These are phyloP conservation scores for Solanum pinnatisectum DNA, from an alignment of 257 asterid species.

Conservation along the genomic window DNA sequence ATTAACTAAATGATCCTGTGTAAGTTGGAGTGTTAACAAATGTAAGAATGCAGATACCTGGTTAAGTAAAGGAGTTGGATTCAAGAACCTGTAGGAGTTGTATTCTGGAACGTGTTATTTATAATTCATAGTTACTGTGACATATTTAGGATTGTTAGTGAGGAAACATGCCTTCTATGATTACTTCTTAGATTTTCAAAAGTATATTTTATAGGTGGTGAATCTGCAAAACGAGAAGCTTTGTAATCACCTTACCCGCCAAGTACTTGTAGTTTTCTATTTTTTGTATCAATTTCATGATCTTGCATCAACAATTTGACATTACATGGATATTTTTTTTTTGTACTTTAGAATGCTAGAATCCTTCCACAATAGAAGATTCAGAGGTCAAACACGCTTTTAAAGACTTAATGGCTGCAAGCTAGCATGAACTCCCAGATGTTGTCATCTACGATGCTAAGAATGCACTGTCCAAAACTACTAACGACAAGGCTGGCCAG, in stretches of 20 bases:
- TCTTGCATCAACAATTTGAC: not conserved
- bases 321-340: not conserved
- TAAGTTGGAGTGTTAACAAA: not conserved
- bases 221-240: not conserved
- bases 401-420: constrained; percentile 78
- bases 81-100: not conserved
- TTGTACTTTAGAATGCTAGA: constrained; percentile 23
- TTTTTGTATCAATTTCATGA: not conserved
- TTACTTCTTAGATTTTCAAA: not conserved
- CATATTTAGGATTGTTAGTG: not conserved
- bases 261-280: not conserved
- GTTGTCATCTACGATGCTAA: constrained; percentile 46
- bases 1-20: not conserved
- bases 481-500: constrained; percentile 72
- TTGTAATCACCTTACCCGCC: not conserved
- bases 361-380: constrained; percentile 52
- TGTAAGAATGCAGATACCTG: not conserved
- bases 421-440: constrained; percentile 69
- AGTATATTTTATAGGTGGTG: not conserved
- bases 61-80: not conserved
- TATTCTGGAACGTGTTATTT: not conserved
- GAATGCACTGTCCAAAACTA: constrained; percentile 59
- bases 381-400: constrained; percentile 52
- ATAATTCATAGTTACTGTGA: not conserved
- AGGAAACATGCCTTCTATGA: not conserved